These are phyloP conservation scores for Ustanciosporium gigantosporum DNA, from an alignment of 1,284 basidiomycete genomes.

Conservation along the genomic window DNA sequence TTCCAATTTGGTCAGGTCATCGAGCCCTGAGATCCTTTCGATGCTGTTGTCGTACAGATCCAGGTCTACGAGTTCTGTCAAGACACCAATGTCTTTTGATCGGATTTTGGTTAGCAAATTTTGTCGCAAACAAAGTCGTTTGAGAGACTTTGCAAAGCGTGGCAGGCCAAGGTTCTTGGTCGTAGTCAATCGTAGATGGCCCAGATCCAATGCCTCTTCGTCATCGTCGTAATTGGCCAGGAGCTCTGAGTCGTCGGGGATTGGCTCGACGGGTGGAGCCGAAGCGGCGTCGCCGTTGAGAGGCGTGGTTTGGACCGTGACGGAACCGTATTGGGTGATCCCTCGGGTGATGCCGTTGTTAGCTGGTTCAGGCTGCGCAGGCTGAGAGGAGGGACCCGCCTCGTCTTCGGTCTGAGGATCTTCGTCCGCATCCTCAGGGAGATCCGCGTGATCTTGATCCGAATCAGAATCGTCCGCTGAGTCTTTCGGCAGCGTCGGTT, in stretches of 20 bases:
- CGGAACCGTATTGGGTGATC: conserved; percentile 28
- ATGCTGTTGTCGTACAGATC: conserved; percentile 96
- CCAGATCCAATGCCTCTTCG: conserved; percentile 71
- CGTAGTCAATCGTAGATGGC: conserved; percentile 75
- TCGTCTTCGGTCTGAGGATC: conserved; percentile 42
- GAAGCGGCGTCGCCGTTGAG: conserved; percentile 1
- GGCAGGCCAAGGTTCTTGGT: conserved; percentile 68
- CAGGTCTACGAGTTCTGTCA: conserved; percentile 78
- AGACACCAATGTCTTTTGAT: conserved; percentile 56
- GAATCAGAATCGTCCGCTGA: conserved; percentile 31
- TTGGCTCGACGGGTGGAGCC: conserved; percentile 8
- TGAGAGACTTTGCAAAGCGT: conserved; percentile 73
- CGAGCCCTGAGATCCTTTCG: conserved; percentile 51
- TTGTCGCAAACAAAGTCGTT: conserved; percentile 83
- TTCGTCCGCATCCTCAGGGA: conserved; percentile 5
- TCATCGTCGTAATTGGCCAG: conserved; percentile 40
- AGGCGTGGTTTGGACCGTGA: conserved; percentile 4
- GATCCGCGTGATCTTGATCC: conserved; percentile 17
- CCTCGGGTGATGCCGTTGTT: conserved; percentile 26
- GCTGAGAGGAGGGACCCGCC: conserved; percentile 16
- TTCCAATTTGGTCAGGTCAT: conserved; percentile 69
- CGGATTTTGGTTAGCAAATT: conserved; percentile 79
- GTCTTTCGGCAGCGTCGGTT: conserved; percentile 11
- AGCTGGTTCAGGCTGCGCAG: conserved; percentile 7
- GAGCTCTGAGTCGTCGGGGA: conserved; percentile 44